phyloP scores from a whole-genome alignment of 2,329 filamentous ascomycete genomes.

The Ophiostoma ips region DNA sequence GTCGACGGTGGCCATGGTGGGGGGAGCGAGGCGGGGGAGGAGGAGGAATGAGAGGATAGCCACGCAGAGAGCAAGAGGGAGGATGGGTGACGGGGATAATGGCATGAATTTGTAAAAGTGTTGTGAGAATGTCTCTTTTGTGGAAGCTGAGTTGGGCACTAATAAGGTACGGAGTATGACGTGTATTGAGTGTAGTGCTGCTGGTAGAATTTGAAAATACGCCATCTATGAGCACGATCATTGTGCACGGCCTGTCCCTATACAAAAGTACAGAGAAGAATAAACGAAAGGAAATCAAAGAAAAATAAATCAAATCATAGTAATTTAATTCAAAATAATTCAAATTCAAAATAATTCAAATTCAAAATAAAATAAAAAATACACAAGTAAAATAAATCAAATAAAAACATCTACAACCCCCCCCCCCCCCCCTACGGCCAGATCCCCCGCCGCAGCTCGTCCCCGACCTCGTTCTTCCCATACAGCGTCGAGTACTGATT shows the following conservation, averaged over 20 bases:
- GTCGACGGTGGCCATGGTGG: slow-evolving; percentile 18
- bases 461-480: slow-evolving; percentile 14
- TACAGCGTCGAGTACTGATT: slow-evolving; percentile 22
- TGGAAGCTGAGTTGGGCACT: too few species aligned
- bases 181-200: too few species aligned
- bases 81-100: not conserved
- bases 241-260: too few species aligned
- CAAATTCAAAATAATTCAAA: too few species aligned
- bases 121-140: too few species aligned
- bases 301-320: too few species aligned
- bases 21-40: not conserved
- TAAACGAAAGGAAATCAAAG: too few species aligned
- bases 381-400: not conserved
- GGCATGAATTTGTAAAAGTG: not conserved
- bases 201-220: too few species aligned
- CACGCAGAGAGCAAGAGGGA: not conserved
- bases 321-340: too few species aligned
- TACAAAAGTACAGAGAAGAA: too few species aligned
- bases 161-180: too few species aligned
- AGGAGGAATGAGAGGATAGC: not conserved
- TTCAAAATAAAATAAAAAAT: not conserved
- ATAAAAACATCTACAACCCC: not conserved
- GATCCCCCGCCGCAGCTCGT: slow-evolving; percentile 13
- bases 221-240: too few species aligned
- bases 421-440: slow-evolving; percentile 16